A percentile compares a stretch with the other conserved stretches of the same genome.
These are phyloP conservation scores for Yamadazyma sp. DNA, from an alignment of 1,139 yeast genomes.

Conservation along the genomic window DNA sequence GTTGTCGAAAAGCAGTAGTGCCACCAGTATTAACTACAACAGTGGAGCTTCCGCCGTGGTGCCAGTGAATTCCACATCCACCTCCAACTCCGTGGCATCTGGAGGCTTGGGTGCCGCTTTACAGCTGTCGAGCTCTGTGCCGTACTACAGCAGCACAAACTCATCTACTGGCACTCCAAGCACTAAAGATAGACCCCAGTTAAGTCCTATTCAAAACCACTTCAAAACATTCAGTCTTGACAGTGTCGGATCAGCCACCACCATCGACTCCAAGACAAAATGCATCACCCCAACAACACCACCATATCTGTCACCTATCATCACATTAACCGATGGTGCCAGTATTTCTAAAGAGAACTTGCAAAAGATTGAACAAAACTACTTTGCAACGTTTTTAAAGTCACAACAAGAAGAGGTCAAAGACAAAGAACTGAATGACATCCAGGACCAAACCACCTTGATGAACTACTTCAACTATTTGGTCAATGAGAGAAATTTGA, in stretches of 20 bases:
- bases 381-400: slow-evolving; percentile 25
- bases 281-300: slow-evolving; percentile 29
- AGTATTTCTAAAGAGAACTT: slow-evolving; percentile 27
- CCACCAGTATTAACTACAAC: not conserved
- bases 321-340: slow-evolving; percentile 42
- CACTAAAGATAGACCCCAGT: slow-evolving; percentile 18
- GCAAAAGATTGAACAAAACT: slow-evolving; percentile 36
- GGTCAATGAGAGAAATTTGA: slow-evolving; percentile 25
- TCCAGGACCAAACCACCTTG: slow-evolving; percentile 11
- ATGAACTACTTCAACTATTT: slow-evolving; percentile 15
- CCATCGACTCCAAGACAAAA: slow-evolving; percentile 13
- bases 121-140: not conserved
- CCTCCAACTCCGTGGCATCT: not conserved
- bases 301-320: slow-evolving; percentile 40
- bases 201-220: slow-evolving; percentile 24
- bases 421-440: slow-evolving; percentile 5
- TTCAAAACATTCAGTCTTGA: slow-evolving; percentile 19
- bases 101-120: slow-evolving; percentile 3
- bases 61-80: not conserved
- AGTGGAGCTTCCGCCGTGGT: not conserved
- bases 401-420: slow-evolving; percentile 5
- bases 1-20: slow-evolving; percentile 12
- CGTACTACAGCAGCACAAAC: not conserved
- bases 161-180: not conserved
- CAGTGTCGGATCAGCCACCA: slow-evolving; percentile 15